These are phyloP conservation scores for Penicillium griseofulvum DNA, from an alignment of 2,329 filamentous ascomycete species.

Conservation along the genomic window DNA sequence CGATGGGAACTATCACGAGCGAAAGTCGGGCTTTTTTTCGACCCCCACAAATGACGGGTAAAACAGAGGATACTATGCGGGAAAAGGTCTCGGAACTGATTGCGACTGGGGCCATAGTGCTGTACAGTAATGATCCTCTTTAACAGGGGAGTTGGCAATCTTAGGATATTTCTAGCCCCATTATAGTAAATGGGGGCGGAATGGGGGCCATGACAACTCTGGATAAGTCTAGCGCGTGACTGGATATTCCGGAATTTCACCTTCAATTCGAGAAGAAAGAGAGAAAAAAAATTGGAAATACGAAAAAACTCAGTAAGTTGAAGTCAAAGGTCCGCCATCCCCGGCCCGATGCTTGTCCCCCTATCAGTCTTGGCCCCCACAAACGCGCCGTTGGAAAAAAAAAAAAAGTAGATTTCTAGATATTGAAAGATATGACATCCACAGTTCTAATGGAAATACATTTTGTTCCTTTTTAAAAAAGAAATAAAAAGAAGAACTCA, in stretches of 20 bases:
- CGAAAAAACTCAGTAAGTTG: neutral
- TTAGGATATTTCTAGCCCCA: conserved; percentile 22
- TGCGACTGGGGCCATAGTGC: conserved; percentile 19
- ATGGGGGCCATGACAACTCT: conserved; percentile 24
- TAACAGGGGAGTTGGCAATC: conserved; percentile 13
- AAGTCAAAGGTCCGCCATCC: neutral
- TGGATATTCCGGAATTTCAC: neutral
- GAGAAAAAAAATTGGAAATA: neutral
- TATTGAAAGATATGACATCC: neutral
- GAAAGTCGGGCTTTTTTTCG: conserved; percentile 11
- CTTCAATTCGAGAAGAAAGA: neutral
- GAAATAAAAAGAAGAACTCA: neutral
- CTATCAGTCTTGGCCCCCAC: conserved; percentile 19
- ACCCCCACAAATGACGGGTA: conserved; percentile 25
- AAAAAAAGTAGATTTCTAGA: neutral
- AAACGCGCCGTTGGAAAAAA: conserved; percentile 17
- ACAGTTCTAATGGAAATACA: neutral
- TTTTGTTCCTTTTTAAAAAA: too few relatives aligned
- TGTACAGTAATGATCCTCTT: conserved; percentile 22
- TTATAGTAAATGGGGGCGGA: conserved; percentile 18
- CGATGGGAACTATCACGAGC: conserved; percentile 14
- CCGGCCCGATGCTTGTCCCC: conserved; percentile 9
- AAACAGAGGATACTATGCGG: conserved; percentile 12
- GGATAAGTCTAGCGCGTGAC: neutral
- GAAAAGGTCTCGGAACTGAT: conserved; percentile 12